These are phyloP conservation scores for Penicillium coffeae DNA, from an alignment of 495 filamentous ascomycete species.

Conservation along the genomic window DNA sequence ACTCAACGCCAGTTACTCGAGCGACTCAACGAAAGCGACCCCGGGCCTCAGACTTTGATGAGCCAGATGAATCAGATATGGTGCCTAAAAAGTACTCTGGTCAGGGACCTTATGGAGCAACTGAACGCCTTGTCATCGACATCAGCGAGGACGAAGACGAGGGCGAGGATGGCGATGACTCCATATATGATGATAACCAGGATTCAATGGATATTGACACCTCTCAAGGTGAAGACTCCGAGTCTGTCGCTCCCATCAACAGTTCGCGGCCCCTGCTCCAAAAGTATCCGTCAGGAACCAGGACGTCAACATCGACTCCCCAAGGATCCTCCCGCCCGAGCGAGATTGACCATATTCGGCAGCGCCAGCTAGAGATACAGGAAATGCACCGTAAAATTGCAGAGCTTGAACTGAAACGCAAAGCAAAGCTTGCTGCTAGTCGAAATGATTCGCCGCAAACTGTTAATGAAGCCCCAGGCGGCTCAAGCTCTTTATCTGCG, in stretches of 20 bases:
- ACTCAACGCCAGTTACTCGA: constrained; percentile 25
- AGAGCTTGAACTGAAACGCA: constrained; percentile 66
- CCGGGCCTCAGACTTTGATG: constrained; percentile 77
- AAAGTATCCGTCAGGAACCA: constrained; percentile 3
- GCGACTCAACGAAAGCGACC: constrained; percentile 66
- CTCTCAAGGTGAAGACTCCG: constrained; percentile 7
- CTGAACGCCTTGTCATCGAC: constrained; percentile 62
- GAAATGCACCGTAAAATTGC: constrained; percentile 72
- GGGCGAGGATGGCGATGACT: constrained; percentile 21
- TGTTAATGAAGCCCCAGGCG: constrained; percentile 13
- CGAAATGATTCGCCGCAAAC: constrained; percentile 32
- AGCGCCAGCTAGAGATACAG: constrained; percentile 67
- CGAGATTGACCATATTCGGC: constrained; percentile 55
- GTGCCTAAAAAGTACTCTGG: constrained; percentile 63
- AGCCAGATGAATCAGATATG: no score
- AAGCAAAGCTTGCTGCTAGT: constrained; percentile 46
- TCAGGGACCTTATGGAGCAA: constrained; percentile 28
- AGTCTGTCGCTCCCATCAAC: background rate
- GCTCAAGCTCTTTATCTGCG: constrained; percentile 13
- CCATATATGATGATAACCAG: constrained; percentile 42
- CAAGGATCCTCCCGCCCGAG: constrained; percentile 29
- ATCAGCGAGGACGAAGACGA: constrained; percentile 61
- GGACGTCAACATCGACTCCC: constrained; percentile 34
- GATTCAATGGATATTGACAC: constrained; percentile 33
- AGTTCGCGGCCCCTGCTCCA: constrained; percentile 7